Base-by-base conservation (phyloP, 2,329 filamentous ascomycete species). In the Talaromyces albobiverticillius region DNA sequence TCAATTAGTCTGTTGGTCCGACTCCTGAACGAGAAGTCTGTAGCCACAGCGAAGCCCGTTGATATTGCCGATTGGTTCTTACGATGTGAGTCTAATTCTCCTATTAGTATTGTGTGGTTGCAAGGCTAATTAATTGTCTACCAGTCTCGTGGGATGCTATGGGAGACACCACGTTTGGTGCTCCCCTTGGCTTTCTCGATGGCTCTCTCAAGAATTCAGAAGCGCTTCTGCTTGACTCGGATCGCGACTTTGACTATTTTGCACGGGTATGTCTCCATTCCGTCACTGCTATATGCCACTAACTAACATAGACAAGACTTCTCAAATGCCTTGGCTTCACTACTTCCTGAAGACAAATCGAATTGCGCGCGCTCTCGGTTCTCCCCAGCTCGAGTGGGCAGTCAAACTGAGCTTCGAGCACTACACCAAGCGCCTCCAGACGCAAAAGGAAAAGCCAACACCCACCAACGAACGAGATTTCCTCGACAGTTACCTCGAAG, bases 401-500 rank as follows among this genome's bases (percentile, higher is more conserved):
- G 42, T 45, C 23, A n/a, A 40, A 3, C 50, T 58, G 22, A 57
- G 58, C 32, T n/a, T 56, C n/a, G 49, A 47, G n/a, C 41, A 46
- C 22, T 56, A 51, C 42, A 46, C 5, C 14, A 48, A 53, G 20
- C 49, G 57, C 4, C 29, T 9, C 23, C 26, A 49, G 18, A 43
- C 29, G 41, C 29, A 41, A 46, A 36, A 45, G 18, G 40, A 38
- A 29, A 42, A 18, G 23, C 40, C 36, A 11, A 42, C n/a, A 4
- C 22, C 34, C 20, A 31, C 11, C 38, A 36, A 16, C 26, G 22
- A 53, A n/a, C 42, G 46, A 9, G 61, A 66, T 38, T 61, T 63
- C 38, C 51, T 64, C 18, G 59, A 59, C 29, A 53, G 55, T 31
- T 62, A 62, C 42, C 42, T 61, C 16, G 52, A 57, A 38, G 51